Conservation (phyloP, 257 asterid species). For the Primulina huaijiensis region DNA sequence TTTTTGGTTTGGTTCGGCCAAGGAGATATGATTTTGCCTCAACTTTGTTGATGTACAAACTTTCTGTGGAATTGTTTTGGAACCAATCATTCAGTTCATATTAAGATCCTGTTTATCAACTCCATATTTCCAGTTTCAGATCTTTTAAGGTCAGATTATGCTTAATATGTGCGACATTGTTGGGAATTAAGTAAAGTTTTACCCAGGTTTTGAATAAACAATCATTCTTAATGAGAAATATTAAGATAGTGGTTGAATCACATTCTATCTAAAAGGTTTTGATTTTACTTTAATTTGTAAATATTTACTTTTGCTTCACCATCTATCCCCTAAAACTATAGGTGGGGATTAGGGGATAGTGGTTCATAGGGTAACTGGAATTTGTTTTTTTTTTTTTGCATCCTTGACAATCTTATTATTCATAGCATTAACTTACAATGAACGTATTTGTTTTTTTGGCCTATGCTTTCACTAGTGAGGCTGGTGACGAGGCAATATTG, state of each 20-base stretch:
- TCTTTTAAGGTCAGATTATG: neutral
- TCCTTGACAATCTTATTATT: slow-evolving; percentile 5
- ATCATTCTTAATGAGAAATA: neutral
- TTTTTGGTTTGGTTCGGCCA: too few relatives aligned
- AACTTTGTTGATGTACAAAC: too few relatives aligned
- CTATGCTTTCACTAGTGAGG: slow-evolving; percentile 55
- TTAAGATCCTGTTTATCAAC: neutral
- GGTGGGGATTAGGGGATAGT: too few relatives aligned
- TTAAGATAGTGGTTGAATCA: too few relatives aligned
- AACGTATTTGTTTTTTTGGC: slow-evolving; percentile 14
- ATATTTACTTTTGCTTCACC: too few relatives aligned
- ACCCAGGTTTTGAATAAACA: neutral
- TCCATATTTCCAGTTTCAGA: neutral
- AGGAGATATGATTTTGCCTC: too few relatives aligned
- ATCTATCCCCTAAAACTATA: too few relatives aligned
- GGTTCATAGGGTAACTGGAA: neutral
- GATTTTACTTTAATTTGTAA: too few relatives aligned
- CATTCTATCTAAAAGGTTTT: too few relatives aligned
- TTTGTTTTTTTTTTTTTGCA: slow-evolving; percentile 1
- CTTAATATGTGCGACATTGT: neutral
- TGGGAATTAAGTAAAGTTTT: neutral
- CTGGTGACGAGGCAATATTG: slow-evolving; percentile 87
- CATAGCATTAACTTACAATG: slow-evolving; percentile 11
- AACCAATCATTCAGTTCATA: neutral
- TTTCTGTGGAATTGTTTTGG: neutral